phyloP scores from a whole-genome alignment of 202 grass and related monocot species.

The Setaria italica region DNA sequence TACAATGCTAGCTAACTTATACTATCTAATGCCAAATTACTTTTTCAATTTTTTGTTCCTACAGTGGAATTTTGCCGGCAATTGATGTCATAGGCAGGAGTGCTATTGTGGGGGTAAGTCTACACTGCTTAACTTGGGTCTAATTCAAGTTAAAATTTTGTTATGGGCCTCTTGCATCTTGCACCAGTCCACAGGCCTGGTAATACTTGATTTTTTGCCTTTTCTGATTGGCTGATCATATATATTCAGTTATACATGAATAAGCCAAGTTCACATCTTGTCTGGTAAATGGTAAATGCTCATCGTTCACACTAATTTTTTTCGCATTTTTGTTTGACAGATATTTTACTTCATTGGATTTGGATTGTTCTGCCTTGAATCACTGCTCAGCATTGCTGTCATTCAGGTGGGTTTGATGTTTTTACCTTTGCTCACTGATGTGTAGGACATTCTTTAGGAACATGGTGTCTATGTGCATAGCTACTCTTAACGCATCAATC shows the following conservation, averaged over 20 bases:
- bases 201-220: not conserved
- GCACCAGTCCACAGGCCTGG: not conserved
- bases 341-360: slow-evolving; percentile 95
- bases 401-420: slow-evolving; percentile 65
- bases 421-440: slow-evolving; percentile 13
- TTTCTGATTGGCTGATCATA: not conserved
- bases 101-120: slow-evolving; percentile 81
- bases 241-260: not conserved
- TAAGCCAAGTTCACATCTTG: not conserved
- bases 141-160: slow-evolving; percentile 23
- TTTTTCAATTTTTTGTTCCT: slow-evolving; percentile 26
- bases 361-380: slow-evolving; percentile 79
- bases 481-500: not conserved
- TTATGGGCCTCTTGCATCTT: slow-evolving; percentile 6
- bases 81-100: slow-evolving; percentile 73
- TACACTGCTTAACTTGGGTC: not conserved
- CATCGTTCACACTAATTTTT: slow-evolving; percentile 19
- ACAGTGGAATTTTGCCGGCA: slow-evolving; percentile 82
- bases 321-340: slow-evolving; percentile 38
- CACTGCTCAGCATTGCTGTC: slow-evolving; percentile 75
- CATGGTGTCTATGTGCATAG: not conserved
- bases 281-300: not conserved
- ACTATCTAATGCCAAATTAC: slow-evolving; percentile 35
- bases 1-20: slow-evolving; percentile 4
- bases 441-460: not conserved